Evolutionary conservation across 1,284 basidiomycete species (phyloP).

Genomic region (Ganoderma resinaceum): DNA sequence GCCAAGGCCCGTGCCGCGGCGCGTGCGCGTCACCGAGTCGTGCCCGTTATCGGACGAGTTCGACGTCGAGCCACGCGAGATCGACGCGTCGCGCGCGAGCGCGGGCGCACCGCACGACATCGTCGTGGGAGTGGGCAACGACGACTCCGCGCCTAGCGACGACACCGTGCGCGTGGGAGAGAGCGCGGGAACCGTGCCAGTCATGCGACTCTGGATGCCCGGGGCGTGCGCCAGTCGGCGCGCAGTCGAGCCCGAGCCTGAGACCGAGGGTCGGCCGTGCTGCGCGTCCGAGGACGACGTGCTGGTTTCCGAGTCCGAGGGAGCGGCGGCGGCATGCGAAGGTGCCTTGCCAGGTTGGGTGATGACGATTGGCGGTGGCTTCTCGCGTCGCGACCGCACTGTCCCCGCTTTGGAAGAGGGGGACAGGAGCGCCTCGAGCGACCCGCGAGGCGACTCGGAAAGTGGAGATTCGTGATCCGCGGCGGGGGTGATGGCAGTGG

Average conservation of each 20-base stretch:
- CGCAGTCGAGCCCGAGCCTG: neutral
- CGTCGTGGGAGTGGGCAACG: constrained; percentile 36
- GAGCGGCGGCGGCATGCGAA: neutral
- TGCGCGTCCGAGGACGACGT: constrained; percentile 7
- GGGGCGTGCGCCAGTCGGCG: constrained; percentile 15
- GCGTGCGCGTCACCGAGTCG: constrained; percentile 1
- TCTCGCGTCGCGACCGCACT: constrained; percentile 28
- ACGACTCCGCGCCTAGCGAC: constrained; percentile 31
- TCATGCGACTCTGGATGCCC: constrained; percentile 17
- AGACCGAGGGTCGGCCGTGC: constrained; percentile 5
- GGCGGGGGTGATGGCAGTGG: neutral
- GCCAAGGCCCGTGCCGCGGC: constrained; percentile 11
- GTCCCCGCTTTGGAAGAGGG: constrained; percentile 14
- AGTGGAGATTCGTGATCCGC: constrained; percentile 3
- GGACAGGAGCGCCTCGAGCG: constrained; percentile 1
- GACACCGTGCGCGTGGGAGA: constrained; percentile 39
- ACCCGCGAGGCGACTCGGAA: constrained; percentile 2
- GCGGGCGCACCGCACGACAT: constrained; percentile 19
- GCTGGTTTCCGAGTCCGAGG: constrained; percentile 23
- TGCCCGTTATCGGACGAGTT: constrained; percentile 29
- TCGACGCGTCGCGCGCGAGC: constrained; percentile 23
- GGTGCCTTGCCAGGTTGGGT: constrained; percentile 23
- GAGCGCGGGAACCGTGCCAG: constrained; percentile 34
- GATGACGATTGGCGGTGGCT: constrained; percentile 32
- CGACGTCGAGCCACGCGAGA: constrained; percentile 29